These are phyloP conservation scores for Auriscalpium orientale DNA, from an alignment of 768 basidiomycete genomes.

Conservation along the genomic window DNA sequence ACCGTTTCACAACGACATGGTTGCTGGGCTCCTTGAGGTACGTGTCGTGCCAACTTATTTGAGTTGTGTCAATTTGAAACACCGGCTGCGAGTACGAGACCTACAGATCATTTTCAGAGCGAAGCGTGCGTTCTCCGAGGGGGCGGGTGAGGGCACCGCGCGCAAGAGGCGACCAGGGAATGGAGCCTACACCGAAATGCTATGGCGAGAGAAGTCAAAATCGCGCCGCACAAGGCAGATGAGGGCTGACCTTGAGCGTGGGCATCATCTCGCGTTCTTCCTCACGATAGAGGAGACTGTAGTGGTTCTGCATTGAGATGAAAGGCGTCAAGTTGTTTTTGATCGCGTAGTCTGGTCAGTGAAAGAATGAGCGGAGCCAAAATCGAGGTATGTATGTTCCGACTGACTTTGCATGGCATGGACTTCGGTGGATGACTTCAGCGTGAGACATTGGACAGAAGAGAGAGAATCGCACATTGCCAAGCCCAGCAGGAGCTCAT, in stretches of 20 bases:
- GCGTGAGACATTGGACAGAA: background rate
- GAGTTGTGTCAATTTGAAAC: background rate
- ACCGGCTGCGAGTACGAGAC: background rate
- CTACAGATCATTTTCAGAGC: slow-evolving; percentile 18
- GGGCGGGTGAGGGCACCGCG: slow-evolving; percentile 21
- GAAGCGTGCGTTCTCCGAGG: slow-evolving; percentile 10
- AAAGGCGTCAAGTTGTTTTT: background rate
- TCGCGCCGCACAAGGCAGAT: background rate
- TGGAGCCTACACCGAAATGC: slow-evolving; percentile 30
- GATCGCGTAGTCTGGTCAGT: background rate
- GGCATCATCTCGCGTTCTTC: background rate
- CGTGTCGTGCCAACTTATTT: slow-evolving; percentile 3
- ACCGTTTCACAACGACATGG: slow-evolving; percentile 8
- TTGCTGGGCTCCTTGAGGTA: slow-evolving; percentile 12
- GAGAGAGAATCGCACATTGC: background rate
- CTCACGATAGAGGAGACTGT: background rate
- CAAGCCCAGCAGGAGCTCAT: slow-evolving; percentile 1
- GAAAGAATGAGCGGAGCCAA: no score
- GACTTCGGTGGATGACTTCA: background rate
- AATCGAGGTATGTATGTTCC: no score
- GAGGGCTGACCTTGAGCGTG: background rate
- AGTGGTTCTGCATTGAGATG: background rate
- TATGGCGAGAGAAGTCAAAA: background rate
- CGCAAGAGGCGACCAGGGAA: slow-evolving; percentile 34
- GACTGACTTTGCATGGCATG: background rate